Percentiles rank a stretch among this genome's conserved stretches.
These are phyloP conservation scores for Phtheirospermum japonicum DNA, from an alignment of 257 asterid genomes.

Conservation along the genomic window DNA sequence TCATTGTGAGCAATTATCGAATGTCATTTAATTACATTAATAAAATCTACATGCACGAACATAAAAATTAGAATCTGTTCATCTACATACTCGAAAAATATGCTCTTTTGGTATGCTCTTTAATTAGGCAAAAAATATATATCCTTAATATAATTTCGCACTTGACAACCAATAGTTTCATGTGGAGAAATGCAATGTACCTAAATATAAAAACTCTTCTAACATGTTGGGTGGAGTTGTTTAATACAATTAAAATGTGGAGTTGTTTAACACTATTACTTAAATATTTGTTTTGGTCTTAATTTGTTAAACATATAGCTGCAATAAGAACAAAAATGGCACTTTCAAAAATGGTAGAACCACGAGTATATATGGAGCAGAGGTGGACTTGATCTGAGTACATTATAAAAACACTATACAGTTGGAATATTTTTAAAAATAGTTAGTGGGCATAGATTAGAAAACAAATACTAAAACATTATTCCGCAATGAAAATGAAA, in stretches of 20 bases:
- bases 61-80: not conserved
- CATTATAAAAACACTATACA: too few species aligned
- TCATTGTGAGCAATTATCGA: not conserved
- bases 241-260: too few species aligned
- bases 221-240: conserved; percentile 20
- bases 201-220: conserved; percentile 23
- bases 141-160: too few species aligned
- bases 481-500: conserved; percentile 24
- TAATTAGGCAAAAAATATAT: not conserved
- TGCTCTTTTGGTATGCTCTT: not conserved
- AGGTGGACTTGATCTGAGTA: too few species aligned
- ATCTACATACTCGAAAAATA: not conserved
- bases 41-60: not conserved
- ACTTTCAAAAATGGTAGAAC: too few species aligned
- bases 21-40: not conserved
- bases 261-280: too few species aligned
- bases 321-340: too few species aligned
- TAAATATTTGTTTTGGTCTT: too few species aligned
- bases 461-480: too few species aligned
- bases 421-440: too few species aligned
- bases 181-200: conserved; percentile 14
- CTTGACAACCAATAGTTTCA: conserved; percentile 21
- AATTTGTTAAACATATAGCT: too few species aligned
- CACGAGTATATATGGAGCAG: conserved; percentile 26
- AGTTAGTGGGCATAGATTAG: not conserved